Percentiles rank a stretch among this genome's conserved stretches.
Conservation (phyloP, 2,329 filamentous ascomycete species). For the Aspergillus alliaceus region DNA sequence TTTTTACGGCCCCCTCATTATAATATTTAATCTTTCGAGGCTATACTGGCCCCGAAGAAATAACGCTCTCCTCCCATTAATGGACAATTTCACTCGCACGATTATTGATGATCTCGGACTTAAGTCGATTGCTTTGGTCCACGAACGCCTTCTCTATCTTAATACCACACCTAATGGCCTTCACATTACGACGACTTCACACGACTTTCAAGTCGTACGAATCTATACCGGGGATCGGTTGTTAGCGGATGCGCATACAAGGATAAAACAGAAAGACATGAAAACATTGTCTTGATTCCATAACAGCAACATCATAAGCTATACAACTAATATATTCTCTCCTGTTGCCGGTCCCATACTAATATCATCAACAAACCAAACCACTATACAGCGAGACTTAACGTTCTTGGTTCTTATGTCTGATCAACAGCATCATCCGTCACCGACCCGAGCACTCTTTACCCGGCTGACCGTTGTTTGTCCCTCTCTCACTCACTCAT, state of each 20-base stretch:
- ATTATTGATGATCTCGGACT: constrained; percentile 9
- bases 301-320: too few species aligned
- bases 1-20: constrained; percentile 2
- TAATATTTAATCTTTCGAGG: constrained; percentile 5
- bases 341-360: not conserved
- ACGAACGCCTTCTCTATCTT: constrained; percentile 2
- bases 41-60: not conserved
- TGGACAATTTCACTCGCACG: constrained; percentile 5
- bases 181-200: not conserved
- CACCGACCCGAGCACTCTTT: not conserved
- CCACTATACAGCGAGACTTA: not conserved
- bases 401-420: not conserved
- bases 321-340: not conserved
- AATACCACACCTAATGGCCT: not conserved
- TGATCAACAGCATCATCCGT: not conserved
- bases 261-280: too few species aligned
- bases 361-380: not conserved
- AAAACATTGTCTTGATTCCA: not conserved
- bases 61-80: too few species aligned
- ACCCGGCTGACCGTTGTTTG: not conserved
- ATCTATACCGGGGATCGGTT: not conserved
- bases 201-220: not conserved
- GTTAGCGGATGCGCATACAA: not conserved
- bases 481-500: not conserved
- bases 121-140: not conserved